Conservation (phyloP, 108 stramenopile species). For the Cyclotella baltica region DNA sequence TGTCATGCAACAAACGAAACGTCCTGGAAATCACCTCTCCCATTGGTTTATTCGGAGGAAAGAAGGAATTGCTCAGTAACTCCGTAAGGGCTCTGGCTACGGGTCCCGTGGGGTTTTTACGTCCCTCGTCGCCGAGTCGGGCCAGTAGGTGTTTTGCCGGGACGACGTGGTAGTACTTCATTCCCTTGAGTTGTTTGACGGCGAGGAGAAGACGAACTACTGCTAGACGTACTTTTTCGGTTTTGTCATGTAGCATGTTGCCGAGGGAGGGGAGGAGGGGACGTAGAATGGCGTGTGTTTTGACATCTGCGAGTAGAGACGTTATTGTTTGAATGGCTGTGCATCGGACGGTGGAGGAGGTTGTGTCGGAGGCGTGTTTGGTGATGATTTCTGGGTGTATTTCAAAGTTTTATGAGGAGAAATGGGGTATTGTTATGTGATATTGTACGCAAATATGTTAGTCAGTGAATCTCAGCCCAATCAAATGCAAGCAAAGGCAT, state of each 20-base stretch:
- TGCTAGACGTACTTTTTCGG: slow-evolving; percentile 86
- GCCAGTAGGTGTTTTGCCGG: slow-evolving; percentile 85
- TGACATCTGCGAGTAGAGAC: slow-evolving; percentile 70
- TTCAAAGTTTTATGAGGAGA: neutral
- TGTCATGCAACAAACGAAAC: slow-evolving; percentile 70
- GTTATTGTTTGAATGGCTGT: slow-evolving; percentile 81
- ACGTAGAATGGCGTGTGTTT: slow-evolving; percentile 88
- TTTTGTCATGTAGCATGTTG: slow-evolving; percentile 92
- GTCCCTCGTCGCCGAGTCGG: slow-evolving; percentile 77
- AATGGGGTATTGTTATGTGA: no score
- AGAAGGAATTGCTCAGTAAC: slow-evolving; percentile 91
- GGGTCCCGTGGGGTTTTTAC: slow-evolving; percentile 59
- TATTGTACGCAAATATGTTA: no score
- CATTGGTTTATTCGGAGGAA: slow-evolving; percentile 76
- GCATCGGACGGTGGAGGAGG: slow-evolving; percentile 83
- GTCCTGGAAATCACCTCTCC: slow-evolving; percentile 83
- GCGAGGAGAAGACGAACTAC: slow-evolving; percentile 83
- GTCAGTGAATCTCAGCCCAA: no score
- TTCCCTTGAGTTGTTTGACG: slow-evolving; percentile 79
- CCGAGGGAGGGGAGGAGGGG: slow-evolving; percentile 85
- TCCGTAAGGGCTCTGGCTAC: slow-evolving; percentile 74
- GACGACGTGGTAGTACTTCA: slow-evolving; percentile 96
- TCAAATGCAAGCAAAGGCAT: no score
- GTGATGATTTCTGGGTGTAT: slow-evolving; percentile 68
- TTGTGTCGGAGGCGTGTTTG: slow-evolving; percentile 85